These are phyloP conservation scores for Fraxinus latifolia DNA, from an alignment of 305 asterid species.

Conservation along the genomic window DNA sequence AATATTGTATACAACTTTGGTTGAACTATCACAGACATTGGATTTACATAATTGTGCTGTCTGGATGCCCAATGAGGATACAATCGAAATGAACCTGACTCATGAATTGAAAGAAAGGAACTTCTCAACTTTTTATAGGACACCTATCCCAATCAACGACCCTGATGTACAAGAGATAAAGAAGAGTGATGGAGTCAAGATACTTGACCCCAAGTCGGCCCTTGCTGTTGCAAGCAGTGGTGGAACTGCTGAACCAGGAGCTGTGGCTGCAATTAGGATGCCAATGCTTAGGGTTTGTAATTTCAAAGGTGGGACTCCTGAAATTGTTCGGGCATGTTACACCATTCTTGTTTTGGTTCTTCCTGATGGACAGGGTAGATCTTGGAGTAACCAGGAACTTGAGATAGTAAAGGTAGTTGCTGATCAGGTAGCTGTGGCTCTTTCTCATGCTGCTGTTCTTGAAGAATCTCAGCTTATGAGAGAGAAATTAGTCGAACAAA, in stretches of 20 bases:
- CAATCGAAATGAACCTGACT: constrained; percentile 69
- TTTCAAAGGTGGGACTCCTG: constrained; percentile 97
- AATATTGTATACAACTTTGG: constrained; percentile 79
- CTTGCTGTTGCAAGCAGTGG: constrained; percentile 74
- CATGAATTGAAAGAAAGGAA: constrained; percentile 60
- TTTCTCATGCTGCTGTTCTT: constrained; percentile 93
- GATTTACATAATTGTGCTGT: constrained; percentile 79
- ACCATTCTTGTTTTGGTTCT: constrained; percentile 89
- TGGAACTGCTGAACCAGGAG: constrained; percentile 55
- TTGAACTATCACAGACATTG: constrained; percentile 79
- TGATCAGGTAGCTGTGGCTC: constrained; percentile 96
- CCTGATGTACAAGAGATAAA: constrained; percentile 68
- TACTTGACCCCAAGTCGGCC: constrained; percentile 56
- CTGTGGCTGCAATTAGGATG: constrained; percentile 92
- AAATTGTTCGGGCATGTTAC: constrained; percentile 75
- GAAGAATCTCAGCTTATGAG: constrained; percentile 94
- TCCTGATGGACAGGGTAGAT: constrained; percentile 54
- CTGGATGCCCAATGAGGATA: constrained; percentile 85
- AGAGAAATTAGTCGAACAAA: constrained; percentile 73
- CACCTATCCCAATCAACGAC: constrained; percentile 53
- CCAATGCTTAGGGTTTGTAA: constrained; percentile 89
- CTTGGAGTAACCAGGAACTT: constrained; percentile 74
- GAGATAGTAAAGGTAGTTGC: constrained; percentile 93
- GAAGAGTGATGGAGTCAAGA: constrained; percentile 55
- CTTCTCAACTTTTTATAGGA: constrained; percentile 33